These are phyloP conservation scores for Candida incommunis DNA, from an alignment of 805 yeast species.

Conservation along the genomic window DNA sequence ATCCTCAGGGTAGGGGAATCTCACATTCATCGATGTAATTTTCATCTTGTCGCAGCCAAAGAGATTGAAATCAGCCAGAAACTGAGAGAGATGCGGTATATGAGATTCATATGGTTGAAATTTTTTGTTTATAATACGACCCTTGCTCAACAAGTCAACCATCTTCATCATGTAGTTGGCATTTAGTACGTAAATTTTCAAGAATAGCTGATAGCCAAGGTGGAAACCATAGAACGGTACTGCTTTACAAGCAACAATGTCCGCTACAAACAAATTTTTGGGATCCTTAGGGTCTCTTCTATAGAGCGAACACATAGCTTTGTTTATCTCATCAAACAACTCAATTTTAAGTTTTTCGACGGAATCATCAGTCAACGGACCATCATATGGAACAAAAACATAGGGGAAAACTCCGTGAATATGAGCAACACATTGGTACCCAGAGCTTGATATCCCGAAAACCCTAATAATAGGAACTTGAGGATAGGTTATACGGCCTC, in stretches of 20 bases:
- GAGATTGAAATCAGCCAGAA: slow-evolving; percentile 67
- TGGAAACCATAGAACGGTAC: slow-evolving; percentile 77
- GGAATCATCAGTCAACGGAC: slow-evolving; percentile 15
- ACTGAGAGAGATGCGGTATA: slow-evolving; percentile 62
- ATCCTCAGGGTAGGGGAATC: not conserved
- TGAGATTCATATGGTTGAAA: slow-evolving; percentile 64
- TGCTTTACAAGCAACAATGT: slow-evolving; percentile 43
- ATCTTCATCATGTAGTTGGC: slow-evolving; percentile 47
- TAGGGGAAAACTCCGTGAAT: slow-evolving; percentile 82
- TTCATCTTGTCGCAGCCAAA: slow-evolving; percentile 73
- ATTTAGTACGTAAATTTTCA: slow-evolving; percentile 54
- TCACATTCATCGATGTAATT: not conserved
- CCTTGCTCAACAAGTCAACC: slow-evolving; percentile 34
- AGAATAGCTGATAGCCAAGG: slow-evolving; percentile 45
- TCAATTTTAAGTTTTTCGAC: not conserved
- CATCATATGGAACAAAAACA: slow-evolving; percentile 49
- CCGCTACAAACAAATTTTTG: slow-evolving; percentile 16
- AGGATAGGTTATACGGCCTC: slow-evolving; percentile 5
- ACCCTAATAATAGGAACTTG: slow-evolving; percentile 64
- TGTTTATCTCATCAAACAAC: slow-evolving; percentile 10
- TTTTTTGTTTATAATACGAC: slow-evolving; percentile 25
- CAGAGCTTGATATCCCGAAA: slow-evolving; percentile 55
- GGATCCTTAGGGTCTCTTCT: slow-evolving; percentile 11
- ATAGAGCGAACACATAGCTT: slow-evolving; percentile 15
- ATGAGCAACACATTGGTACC: slow-evolving; percentile 50